These are phyloP conservation scores for Umbelopsis sp. DNA, from an alignment of 192 early-diverging fungal species.

Conservation along the genomic window DNA sequence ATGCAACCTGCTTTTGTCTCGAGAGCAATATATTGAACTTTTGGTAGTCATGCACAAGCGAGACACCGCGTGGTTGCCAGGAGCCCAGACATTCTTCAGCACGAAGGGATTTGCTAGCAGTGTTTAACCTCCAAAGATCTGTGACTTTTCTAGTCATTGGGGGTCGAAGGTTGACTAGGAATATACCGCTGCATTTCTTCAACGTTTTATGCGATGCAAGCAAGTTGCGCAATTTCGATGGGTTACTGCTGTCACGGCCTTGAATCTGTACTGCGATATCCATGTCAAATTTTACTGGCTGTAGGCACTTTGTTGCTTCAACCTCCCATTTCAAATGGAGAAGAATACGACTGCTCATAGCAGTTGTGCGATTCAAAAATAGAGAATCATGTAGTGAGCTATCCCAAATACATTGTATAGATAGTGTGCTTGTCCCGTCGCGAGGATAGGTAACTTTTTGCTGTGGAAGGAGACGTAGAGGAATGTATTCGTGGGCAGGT, in stretches of 20 bases:
- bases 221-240: conserved; percentile 47
- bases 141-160: conserved; percentile 49
- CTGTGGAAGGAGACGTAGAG: conserved; percentile 46
- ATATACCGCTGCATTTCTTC: conserved; percentile 58
- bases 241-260: conserved; percentile 51
- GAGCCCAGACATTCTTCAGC: conserved; percentile 67
- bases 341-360: conserved; percentile 57
- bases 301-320: conserved; percentile 59
- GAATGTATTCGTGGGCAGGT: conserved; percentile 50
- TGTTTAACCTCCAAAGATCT: conserved; percentile 72
- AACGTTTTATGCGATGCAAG: conserved; percentile 45
- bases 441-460: conserved; percentile 49
- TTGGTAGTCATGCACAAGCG: conserved; percentile 58
- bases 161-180: conserved; percentile 62
- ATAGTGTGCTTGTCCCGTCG: conserved; percentile 65
- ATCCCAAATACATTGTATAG: conserved; percentile 69
- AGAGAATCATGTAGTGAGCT: conserved; percentile 72
- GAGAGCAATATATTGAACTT: conserved; percentile 32
- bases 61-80: conserved; percentile 75
- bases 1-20: conserved; percentile 42
- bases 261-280: conserved; percentile 65
- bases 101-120: conserved; percentile 69
- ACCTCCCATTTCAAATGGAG: conserved; percentile 58
- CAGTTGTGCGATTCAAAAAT: conserved; percentile 66
- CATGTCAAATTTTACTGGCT: conserved; percentile 58